Percentiles rank a stretch among this genome's conserved stretches.
phyloP scores from a whole-genome alignment of 1,284 basidiomycete genomes.

The Ganoderma resinaceum region DNA sequence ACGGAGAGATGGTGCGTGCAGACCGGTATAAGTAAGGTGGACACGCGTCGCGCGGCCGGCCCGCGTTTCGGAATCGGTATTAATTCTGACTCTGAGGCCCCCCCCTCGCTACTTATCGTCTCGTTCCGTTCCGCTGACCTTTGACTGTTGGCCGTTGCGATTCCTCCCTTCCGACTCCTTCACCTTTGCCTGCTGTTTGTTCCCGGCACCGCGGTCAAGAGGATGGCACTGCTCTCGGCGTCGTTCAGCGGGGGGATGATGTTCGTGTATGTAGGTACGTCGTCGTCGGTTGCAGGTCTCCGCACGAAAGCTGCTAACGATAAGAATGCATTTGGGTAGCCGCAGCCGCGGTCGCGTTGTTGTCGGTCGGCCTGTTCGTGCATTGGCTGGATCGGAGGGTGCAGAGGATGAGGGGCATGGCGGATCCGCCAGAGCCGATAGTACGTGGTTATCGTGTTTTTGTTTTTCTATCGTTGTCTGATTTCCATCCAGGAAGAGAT shows the following conservation, averaged over 20 bases:
- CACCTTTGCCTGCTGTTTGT: no score
- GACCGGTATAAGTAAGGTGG: no score
- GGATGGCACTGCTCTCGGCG: not conserved
- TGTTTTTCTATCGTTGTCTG: not conserved
- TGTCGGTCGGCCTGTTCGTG: not conserved
- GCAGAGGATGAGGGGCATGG: not conserved
- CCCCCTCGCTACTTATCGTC: not conserved
- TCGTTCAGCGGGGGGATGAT: not conserved
- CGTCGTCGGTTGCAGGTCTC: not conserved
- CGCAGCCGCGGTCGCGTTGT: not conserved
- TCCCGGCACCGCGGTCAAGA: not conserved
- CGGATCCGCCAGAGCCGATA: not conserved
- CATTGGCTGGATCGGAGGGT: not conserved
- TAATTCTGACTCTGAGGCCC: not conserved
- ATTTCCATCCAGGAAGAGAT: not conserved
- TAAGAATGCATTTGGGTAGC: not conserved
- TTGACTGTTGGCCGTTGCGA: no score
- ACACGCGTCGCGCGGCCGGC: not conserved
- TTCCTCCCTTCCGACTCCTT: not conserved
- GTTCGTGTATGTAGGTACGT: not conserved
- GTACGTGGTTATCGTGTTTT: not conserved
- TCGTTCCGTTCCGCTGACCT: not conserved
- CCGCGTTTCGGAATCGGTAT: not conserved
- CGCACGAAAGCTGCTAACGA: not conserved
- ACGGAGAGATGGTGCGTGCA: no score